These are phyloP conservation scores for Aspergillus unguis DNA, from an alignment of 2,329 filamentous ascomycete genomes.

Conservation along the genomic window DNA sequence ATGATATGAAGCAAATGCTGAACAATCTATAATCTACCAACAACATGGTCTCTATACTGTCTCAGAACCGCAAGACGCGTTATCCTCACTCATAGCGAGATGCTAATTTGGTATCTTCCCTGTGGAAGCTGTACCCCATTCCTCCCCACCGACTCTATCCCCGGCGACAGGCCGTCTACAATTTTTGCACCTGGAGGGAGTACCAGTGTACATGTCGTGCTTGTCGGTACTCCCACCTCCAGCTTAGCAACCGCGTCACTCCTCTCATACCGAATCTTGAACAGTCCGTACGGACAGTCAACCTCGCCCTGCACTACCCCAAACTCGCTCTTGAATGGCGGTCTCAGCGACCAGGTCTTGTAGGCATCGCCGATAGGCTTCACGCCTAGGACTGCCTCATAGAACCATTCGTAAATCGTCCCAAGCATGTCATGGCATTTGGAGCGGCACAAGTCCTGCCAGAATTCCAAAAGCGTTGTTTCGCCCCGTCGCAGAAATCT, in stretches of 20 bases:
- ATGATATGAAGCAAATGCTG: no score
- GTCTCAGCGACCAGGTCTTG: slow-evolving; percentile 39
- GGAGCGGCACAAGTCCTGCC: slow-evolving; percentile 73
- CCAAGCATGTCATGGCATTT: slow-evolving; percentile 60
- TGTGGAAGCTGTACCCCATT: background rate
- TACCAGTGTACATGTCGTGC: background rate
- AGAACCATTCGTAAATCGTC: slow-evolving; percentile 51
- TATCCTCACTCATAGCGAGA: background rate
- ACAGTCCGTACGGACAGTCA: slow-evolving; percentile 22
- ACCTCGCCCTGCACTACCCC: slow-evolving; percentile 21
- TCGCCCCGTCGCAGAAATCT: slow-evolving; percentile 47
- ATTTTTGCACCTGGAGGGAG: background rate
- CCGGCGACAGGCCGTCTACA: background rate
- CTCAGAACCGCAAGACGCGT: background rate
- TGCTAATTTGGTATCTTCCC: background rate
- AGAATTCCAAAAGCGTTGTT: slow-evolving; percentile 75
- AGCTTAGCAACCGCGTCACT: background rate
- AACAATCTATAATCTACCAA: background rate
- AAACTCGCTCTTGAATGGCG: slow-evolving; percentile 43
- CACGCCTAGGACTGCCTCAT: slow-evolving; percentile 41
- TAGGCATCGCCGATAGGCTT: slow-evolving; percentile 40
- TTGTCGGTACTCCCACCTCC: background rate
- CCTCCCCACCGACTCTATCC: background rate
- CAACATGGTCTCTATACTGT: background rate
- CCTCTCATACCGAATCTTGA: slow-evolving; percentile 5